Percentiles rank a stretch among this genome's conserved stretches.
Evolutionary conservation across 2,329 filamentous ascomycete species (phyloP).

Genomic region (Corynespora cassiicola): DNA sequence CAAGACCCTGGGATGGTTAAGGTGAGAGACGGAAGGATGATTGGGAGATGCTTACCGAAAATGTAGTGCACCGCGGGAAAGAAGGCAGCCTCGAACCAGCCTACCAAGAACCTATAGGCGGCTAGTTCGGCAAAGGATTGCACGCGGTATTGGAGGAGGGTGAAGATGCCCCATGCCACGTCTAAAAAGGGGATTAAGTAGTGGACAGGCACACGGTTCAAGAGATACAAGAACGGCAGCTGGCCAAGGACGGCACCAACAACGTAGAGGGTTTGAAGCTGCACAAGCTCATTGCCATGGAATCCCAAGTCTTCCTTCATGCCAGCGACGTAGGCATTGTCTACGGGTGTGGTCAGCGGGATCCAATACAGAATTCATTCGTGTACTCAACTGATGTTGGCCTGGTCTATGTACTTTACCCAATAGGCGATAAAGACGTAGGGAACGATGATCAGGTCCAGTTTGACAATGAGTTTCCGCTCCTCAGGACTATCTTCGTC

Average conservation of each 20-base stretch:
- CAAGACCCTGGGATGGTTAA: slow-evolving; percentile 47
- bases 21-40: not conserved
- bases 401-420: slow-evolving; percentile 64
- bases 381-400: slow-evolving; percentile 65
- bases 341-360: slow-evolving; percentile 30
- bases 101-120: slow-evolving; percentile 62
- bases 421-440: slow-evolving; percentile 64
- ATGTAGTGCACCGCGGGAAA: slow-evolving; percentile 44
- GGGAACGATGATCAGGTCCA: slow-evolving; percentile 63
- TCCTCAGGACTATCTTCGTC: slow-evolving; percentile 58
- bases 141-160: slow-evolving; percentile 61
- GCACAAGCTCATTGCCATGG: slow-evolving; percentile 61
- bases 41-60: slow-evolving; percentile 19
- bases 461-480: slow-evolving; percentile 60
- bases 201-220: slow-evolving; percentile 53
- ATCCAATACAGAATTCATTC: no score
- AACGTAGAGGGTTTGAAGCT: slow-evolving; percentile 61
- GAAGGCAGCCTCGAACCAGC: slow-evolving; percentile 58
- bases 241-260: slow-evolving; percentile 60
- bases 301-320: slow-evolving; percentile 61
- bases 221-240: slow-evolving; percentile 60
- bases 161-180: slow-evolving; percentile 63
- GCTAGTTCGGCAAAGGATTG: slow-evolving; percentile 57
- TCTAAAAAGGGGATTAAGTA: slow-evolving; percentile 61
- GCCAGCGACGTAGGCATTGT: slow-evolving; percentile 63